Evolutionary conservation across 768 basidiomycete species (phyloP), one percentile per base, ranked within the genome.

Genomic region (Xerocomellus amylosporus): DNA sequence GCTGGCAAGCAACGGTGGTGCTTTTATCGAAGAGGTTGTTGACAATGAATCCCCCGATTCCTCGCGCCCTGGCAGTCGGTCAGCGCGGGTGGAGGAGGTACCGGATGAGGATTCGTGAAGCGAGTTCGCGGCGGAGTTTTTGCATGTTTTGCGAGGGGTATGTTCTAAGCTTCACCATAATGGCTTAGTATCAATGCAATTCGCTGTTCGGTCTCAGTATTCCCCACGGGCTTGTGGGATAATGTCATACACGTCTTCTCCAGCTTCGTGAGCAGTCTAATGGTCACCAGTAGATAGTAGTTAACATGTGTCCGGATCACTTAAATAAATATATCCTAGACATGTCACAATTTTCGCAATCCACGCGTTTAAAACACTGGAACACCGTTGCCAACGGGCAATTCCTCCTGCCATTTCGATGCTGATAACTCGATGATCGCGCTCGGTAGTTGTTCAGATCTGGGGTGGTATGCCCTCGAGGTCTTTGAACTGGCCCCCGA

Each of bases 11-110:
- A 76, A 73, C 30, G 73, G 72, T 2, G 75, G 75, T 13, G 79
- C 76, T 22, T 63, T 44, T 15, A 67, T 73, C 64, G 65, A 75
- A 70, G 67, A 74, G 56, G 69, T 69, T n/a, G 63, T 26, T 5
- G 71, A 67, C 0, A 56, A 63, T 17, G 75, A 72, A 6, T 63
- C 74, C 0, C 58, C 62, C 10, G 72, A 65, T 14, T 63, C 59
- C n/a, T 72, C 76, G 12, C 66, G 68, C 40, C 64, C 64, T 50
- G 65, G 56, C 5, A 72, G 72, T 60, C 71, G 74, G 51, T 65
- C 73, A 24, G 76, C 77, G 5, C 72, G 73, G 1, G 72, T 79
- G 17, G 78, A 79, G 59, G 77, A 79, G 54, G 73, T 77, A 13
- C 73, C 74, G 7, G 77, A 79, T 37, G 77, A 78, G 46, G 68